Base-by-base conservation (phyloP, 768 basidiomycete species). In the Boletellus ananas region DNA sequence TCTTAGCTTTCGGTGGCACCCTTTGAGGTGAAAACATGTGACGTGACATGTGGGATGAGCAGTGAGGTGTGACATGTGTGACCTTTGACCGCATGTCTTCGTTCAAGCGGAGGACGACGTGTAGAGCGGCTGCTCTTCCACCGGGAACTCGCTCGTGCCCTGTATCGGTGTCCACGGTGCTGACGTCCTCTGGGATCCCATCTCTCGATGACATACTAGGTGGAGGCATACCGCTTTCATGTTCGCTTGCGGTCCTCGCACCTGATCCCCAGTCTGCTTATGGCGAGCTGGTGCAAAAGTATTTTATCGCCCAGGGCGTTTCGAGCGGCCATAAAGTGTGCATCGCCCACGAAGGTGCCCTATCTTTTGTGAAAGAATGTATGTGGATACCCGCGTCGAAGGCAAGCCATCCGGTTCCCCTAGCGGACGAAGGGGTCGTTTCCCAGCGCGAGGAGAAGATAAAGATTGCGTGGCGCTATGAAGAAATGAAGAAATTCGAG, bases 391-490 rank as follows among this genome's bases (percentile, higher is more conserved):
- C 85, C 16, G 49, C 39, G 10, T 56, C 54, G 21, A 49, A 47
- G 17, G 36, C 58, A 31, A 43, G 25, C 29, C 48, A 46, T 23
- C 23, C 23, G 23, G 23, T 23, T 23, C 23, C 23, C 6, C 23
- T 3, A 13, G 20, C 50, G 10, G 44, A 44, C 25, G 75, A 77
- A 36, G 71, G 74, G 33, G 60, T 51, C 27, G 60, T 57, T 31
- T 56, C 63, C 12, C 75, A 74, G 56, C 63, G 59, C 33, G 77
- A 72, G 36, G 75, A 81, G 23, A 84, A 83, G 59, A 87, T 94
- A 56, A 95, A 89, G 72, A 98, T 99, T 59, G 96, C 96, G 27
- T 99, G 96, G 90, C 79, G 96, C 63, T 99, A 99, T 68, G 91
- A 92, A 61, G 79, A 84, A 50, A 89, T 97, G 89, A 90, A 87